Evolutionary conservation across 805 yeast genomes (phyloP), one percentile per base, ranked within the genome.

Genomic region (Nakazawaea holstii): DNA sequence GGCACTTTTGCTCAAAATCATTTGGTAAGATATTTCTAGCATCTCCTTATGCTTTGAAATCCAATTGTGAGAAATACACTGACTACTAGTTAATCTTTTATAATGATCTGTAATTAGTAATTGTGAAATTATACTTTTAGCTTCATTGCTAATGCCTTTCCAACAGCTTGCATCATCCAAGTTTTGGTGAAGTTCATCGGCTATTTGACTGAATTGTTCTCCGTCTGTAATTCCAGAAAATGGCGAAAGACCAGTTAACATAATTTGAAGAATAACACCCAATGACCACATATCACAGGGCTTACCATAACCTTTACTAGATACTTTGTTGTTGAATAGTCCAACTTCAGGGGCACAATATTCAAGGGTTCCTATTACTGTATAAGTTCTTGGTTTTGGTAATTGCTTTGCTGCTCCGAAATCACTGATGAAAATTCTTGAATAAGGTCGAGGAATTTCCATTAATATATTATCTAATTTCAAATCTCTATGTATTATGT

Each of bases 321-420:
- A 24, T 8, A 15, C 33, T 26, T 33, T 59, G 27, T 59, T 52
- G 8, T 64, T 58, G 39, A 62, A 68, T 45, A 77, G 68, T 0
- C 82, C 79, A 9, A 83, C 79, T 55, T 83, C 89, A 0, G 90
- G 90, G 1, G 90, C 89, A 49, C 82, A 74, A 55, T 83, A 83
- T 57, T 83, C 89, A 0, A 84, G 80, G 0, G 89, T 83, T 1
- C 67, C 67, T 10, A 63, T 62, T 31, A 58, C 51, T 0, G 67
- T 61, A 31, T 39, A 31, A 11, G 35, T 35, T 20, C 41, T 17
- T 11, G 40, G 35, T 6, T 26, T 29, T 15, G 43, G 39, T 15
- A 45, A 11, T 4, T 10, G 51, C 46, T 64, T 66, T 0, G 74
- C 73, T 36, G 67, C 65, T 0, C 91, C 91, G 63, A 85, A 84